Base-by-base conservation (phyloP, 192 early-diverging fungal genomes). In the Rhizophlyctis rosea region DNA sequence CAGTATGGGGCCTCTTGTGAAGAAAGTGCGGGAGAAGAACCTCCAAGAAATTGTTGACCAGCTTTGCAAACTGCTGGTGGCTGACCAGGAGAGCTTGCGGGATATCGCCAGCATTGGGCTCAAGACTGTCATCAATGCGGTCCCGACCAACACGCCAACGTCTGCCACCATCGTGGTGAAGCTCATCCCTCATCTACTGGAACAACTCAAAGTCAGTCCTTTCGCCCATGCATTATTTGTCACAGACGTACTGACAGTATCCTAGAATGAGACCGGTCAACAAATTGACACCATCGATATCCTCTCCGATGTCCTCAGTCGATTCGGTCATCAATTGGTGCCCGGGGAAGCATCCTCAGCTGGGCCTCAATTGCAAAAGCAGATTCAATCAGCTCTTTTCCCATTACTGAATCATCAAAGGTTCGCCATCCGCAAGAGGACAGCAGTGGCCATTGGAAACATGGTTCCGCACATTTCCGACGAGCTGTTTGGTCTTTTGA, bases 31-130 rank as follows among this genome's bases (percentile, higher is more conserved):
- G 47, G 87, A 90, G 59, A 59, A 76, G 25, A 82, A 87, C 47
- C 53, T 91, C 5, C 74, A 81, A 28, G 87, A 88, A 34, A 78
- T 91, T 47, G 76, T 89, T 48, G 85, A 90, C 56, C 75, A 75
- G 29, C 72, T 92, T n/a, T 90, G 87, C 70, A 65, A 67, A 73
- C 77, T 75, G 64, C 81, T 71, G 58, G 76, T 7, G 67, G 83
- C 79, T 62, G 77, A 70, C 57, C 77, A 57, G 47, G 90, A 89
- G 32, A 86, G 85, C 47, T 69, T 91, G 32, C 76, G 90, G 3
- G 91, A 91, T 60, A 90, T 94, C 74, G 88, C 90, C 18, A 86
- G 86, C 49, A 91, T 93, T 54, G 89, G 89, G 59, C 77, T 85
- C 21, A 94, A 94, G 71, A 89, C 90, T 3, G 85, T 94, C 13